Percentiles rank a stretch among this genome's conserved stretches.
Conservation (phyloP, 345 rosid species). For the Camelina sativa region DNA sequence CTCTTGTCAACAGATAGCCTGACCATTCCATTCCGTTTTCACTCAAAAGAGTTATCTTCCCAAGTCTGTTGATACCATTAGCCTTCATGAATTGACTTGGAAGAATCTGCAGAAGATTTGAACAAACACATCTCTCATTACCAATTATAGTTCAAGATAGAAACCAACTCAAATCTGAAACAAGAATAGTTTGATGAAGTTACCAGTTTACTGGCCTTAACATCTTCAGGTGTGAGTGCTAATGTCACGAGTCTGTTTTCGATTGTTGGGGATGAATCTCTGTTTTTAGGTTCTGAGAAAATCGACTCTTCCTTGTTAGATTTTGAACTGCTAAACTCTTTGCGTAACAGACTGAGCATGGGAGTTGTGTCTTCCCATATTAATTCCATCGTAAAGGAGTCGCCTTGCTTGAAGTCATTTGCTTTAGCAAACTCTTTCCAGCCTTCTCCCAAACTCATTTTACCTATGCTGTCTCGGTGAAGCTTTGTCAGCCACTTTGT, state of each 20-base stretch:
- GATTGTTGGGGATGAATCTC: conserved; percentile 7
- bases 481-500: neutral
- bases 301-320: neutral
- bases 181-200: conserved; percentile 6
- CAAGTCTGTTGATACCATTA: conserved; percentile 25
- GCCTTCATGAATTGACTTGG: conserved; percentile 23
- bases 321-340: neutral
- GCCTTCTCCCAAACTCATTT: conserved; percentile 6
- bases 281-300: neutral
- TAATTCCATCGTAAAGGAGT: neutral
- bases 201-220: conserved; percentile 4
- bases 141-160: neutral
- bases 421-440: neutral
- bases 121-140: neutral
- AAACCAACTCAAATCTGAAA: neutral
- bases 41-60: conserved; percentile 13
- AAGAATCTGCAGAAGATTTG: conserved; percentile 5
- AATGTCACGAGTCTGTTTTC: conserved; percentile 4
- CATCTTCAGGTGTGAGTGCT: conserved; percentile 18
- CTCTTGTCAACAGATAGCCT: neutral
- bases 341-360: conserved; percentile 1
- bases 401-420: neutral
- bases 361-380: conserved; percentile 6
- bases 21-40: neutral
- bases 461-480: neutral